Evolutionary conservation across 371 early-diverging fungal species (phyloP), one percentile per base, ranked within the genome.

Genomic region (Mucor ambiguus): DNA sequence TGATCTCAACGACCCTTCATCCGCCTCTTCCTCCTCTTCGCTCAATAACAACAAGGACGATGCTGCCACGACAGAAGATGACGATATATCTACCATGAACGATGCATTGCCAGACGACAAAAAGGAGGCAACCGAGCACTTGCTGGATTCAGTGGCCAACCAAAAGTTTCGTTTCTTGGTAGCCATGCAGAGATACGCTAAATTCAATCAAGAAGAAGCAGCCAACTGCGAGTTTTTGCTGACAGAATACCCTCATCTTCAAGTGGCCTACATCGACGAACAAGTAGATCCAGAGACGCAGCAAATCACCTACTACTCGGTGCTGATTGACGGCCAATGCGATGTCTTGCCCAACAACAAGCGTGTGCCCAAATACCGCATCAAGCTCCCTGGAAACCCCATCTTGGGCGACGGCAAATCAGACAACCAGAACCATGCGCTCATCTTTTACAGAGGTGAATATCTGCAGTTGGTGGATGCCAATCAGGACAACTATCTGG

Each of bases 331-430:
- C 78, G 94, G 93, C 1, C 82, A 86, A 58, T 93, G 91, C 54
- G 87, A 88, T 33, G 32, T 85, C 22, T 63, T 87, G 44, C 80
- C 87, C 1, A 84, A 90, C 60, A 88, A 90, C 26, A 83, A 83
- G 54, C 88, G 93, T 49, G 79, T 76, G 60, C 93, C 94, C 9
- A 87, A 85, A 65, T 94, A 90, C 71, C 85, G 89, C 24, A 84
- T 95, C 29, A 86, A 89, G 56, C 80, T 96, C 20, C 96, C 96
- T 11, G 96, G 96, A 3, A 90, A 90, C 69, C 95, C 95, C 2
- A 93, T 96, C 66, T 78, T 96, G 16, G 96, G 96, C 30, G 96
- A 96, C 71, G 95, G 95, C 55, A 95, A 95, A 80, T 90, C 94
- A 0, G 95, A 95, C 71, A 95, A 95, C 72, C 95, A 96, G 76